Percentiles rank a stretch among this genome's conserved stretches.
phyloP scores from a whole-genome alignment of 805 yeast species.

The Wickerhamiella cacticola region DNA sequence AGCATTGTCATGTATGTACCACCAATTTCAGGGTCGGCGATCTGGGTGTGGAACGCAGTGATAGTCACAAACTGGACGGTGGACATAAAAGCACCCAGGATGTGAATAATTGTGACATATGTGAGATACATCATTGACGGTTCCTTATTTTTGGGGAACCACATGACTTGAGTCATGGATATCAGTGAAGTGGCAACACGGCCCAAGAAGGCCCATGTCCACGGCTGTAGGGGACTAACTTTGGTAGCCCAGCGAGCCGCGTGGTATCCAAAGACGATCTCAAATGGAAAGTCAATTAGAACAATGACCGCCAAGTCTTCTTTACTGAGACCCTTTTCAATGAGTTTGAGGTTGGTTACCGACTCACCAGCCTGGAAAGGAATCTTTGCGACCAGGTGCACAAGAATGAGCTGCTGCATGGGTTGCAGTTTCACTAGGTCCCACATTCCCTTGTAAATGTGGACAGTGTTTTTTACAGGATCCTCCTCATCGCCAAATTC shows the following conservation, averaged over 20 bases:
- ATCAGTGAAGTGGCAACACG: conserved; percentile 60
- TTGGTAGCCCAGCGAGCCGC: conserved; percentile 93
- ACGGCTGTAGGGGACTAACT: conserved; percentile 55
- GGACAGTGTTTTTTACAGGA: conserved; percentile 16
- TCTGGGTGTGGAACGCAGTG: conserved; percentile 86
- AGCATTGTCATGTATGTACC: conserved; percentile 97
- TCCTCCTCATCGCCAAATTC: conserved; percentile 8
- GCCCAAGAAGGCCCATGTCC: conserved; percentile 82
- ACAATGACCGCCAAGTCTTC: conserved; percentile 92
- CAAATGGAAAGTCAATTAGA: conserved; percentile 89
- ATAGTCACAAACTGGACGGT: conserved; percentile 92
- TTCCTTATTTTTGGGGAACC: conserved; percentile 52
- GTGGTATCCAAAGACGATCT: conserved; percentile 85
- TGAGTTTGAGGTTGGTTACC: conserved; percentile 79
- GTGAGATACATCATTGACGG: conserved; percentile 42
- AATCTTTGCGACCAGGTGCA: conserved; percentile 70
- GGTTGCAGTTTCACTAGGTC: conserved; percentile 40
- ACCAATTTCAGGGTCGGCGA: conserved; percentile 92
- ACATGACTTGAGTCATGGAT: conserved; percentile 60
- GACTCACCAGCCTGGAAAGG: conserved; percentile 96
- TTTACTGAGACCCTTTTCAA: conserved; percentile 84
- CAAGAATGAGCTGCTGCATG: conserved; percentile 58
- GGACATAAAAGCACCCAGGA: conserved; percentile 79
- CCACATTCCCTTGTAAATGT: conserved; percentile 29
- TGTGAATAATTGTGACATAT: conserved; percentile 69